Evolutionary conservation across 495 filamentous ascomycete species (phyloP).

Genomic region (Penicillium egyptiacum): DNA sequence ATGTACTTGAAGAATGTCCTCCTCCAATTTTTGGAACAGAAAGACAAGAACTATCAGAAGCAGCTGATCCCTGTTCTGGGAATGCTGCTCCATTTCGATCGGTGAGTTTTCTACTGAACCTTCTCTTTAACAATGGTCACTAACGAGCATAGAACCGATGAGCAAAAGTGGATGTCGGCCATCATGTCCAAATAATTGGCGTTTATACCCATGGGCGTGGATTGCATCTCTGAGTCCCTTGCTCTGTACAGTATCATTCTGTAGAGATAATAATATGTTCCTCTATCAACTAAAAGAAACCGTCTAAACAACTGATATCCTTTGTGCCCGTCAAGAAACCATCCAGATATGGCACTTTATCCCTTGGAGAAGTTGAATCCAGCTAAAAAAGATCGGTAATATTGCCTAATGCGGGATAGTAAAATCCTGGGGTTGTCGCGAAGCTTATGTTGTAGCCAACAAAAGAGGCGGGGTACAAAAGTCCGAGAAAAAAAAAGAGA

Average conservation of each 20-base stretch:
- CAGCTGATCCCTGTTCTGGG: slow-evolving; percentile 91
- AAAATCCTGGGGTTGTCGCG: background rate
- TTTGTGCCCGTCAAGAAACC: background rate
- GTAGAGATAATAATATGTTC: slow-evolving; percentile 8
- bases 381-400: slow-evolving; percentile 8
- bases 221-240: background rate
- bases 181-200: slow-evolving; percentile 52
- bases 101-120: slow-evolving; percentile 51
- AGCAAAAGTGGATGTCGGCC: slow-evolving; percentile 87
- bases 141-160: slow-evolving; percentile 61
- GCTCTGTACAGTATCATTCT: slow-evolving; percentile 7
- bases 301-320: background rate
- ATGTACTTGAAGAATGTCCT: slow-evolving; percentile 95
- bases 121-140: background rate
- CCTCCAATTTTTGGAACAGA: slow-evolving; percentile 90
- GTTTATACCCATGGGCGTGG: slow-evolving; percentile 21
- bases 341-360: background rate
- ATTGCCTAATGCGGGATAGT: slow-evolving; percentile 4
- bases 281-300: background rate
- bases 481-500: background rate
- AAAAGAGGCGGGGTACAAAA: background rate
- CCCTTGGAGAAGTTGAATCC: no score
- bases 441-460: slow-evolving; percentile 4
- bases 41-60: slow-evolving; percentile 84
- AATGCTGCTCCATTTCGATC: slow-evolving; percentile 88